A percentile compares a stretch with the other conserved stretches of the same genome.
Conservation (phyloP, 192 early-diverging fungal genomes). For the Obelidium mucronatum region DNA sequence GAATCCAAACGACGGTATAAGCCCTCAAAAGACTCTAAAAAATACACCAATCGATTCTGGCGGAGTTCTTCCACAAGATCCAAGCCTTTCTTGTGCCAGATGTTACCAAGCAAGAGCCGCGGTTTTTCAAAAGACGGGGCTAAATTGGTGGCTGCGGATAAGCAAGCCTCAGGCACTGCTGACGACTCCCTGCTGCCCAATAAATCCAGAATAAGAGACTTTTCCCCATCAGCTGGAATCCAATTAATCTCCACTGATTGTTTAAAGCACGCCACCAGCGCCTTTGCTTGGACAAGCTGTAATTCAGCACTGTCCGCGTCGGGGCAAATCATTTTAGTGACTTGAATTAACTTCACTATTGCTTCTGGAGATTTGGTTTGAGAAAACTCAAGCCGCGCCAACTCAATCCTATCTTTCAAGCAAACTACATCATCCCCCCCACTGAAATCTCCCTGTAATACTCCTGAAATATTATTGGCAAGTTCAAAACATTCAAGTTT, state of each 20-base stretch:
- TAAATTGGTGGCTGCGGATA: conserved; percentile 49
- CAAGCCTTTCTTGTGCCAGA: conserved; percentile 64
- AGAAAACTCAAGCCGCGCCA: not conserved
- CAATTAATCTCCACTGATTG: not conserved
- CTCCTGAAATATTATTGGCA: not conserved
- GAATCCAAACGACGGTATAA: not conserved
- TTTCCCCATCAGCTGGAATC: no score
- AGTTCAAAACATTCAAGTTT: not conserved
- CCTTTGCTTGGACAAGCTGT: not conserved
- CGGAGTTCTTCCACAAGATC: conserved; percentile 55
- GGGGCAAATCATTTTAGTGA: no score
- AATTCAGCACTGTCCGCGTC: not conserved
- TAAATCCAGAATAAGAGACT: no score
- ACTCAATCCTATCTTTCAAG: not conserved
- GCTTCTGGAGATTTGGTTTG: not conserved
- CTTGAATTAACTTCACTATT: not conserved
- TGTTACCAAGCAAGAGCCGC: conserved; percentile 69
- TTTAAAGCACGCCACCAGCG: not conserved
- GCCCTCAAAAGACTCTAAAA: not conserved
- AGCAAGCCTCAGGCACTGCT: conserved; percentile 45
- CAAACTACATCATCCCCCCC: not conserved
- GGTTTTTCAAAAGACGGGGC: conserved; percentile 54
- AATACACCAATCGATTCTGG: not conserved
- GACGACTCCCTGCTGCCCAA: no score
- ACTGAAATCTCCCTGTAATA: not conserved